Conservation (phyloP, 2,329 filamentous ascomycete species). For the Lachnellula suecica region DNA sequence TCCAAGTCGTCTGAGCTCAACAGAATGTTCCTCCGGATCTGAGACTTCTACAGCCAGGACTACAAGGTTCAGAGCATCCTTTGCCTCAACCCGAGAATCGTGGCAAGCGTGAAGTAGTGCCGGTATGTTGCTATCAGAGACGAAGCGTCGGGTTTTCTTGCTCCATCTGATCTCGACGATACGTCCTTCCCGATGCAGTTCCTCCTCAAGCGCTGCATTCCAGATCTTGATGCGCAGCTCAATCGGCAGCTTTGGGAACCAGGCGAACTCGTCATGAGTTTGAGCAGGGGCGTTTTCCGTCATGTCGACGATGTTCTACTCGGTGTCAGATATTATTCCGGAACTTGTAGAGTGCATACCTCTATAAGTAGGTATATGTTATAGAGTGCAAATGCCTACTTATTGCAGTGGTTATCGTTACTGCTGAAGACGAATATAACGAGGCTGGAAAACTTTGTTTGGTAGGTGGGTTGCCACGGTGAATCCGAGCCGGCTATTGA, state of each 20-base stretch:
- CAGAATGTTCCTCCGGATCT: background rate
- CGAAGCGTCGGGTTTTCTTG: background rate
- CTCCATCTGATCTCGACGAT: slow-evolving; percentile 1
- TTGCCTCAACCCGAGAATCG: background rate
- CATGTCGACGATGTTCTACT: too few species aligned
- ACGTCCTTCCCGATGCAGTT: background rate
- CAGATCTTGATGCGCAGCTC: slow-evolving; percentile 3
- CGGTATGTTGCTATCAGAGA: background rate
- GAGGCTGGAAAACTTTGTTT: too few species aligned
- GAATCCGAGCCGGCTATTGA: too few species aligned
- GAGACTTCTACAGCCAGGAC: background rate
- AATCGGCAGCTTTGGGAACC: background rate
- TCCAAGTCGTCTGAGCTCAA: background rate
- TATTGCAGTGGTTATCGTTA: too few species aligned
- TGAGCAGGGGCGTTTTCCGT: background rate
- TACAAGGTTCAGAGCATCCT: background rate
- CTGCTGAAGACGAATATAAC: too few species aligned
- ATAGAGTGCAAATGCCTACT: too few species aligned
- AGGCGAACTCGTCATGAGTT: background rate
- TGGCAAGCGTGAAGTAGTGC: background rate
- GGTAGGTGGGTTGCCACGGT: too few species aligned
- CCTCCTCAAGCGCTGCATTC: background rate
- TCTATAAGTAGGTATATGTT: too few species aligned
- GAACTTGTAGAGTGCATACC: too few species aligned
- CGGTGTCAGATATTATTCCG: too few species aligned